A percentile compares a stretch with the other conserved stretches of the same genome.
These are phyloP conservation scores for Sindora glabra DNA, from an alignment of 306 rosid genomes.

Conservation along the genomic window DNA sequence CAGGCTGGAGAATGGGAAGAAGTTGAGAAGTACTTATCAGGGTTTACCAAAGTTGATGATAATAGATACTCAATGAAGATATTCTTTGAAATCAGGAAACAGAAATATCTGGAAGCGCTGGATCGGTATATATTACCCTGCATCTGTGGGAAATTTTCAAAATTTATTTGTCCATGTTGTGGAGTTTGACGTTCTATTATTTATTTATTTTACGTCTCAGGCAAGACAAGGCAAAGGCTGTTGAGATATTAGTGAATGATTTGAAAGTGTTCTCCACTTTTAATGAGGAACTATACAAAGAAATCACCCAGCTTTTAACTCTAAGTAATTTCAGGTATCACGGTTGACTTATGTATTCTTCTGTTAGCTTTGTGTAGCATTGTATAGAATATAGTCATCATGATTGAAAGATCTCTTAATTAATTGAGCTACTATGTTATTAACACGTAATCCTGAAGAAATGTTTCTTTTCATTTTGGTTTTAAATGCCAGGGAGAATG, in stretches of 20 bases:
- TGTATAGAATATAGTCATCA: no score
- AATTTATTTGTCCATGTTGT: neutral
- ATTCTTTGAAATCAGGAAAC: conserved; percentile 86
- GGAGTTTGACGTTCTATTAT: conserved; percentile 8
- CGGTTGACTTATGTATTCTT: neutral
- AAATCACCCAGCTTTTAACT: conserved; percentile 77
- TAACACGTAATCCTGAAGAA: neutral
- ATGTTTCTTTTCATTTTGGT: neutral
- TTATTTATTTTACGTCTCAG: conserved; percentile 25
- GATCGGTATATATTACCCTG: conserved; percentile 52
- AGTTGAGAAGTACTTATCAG: conserved; percentile 76
- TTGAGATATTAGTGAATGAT: conserved; percentile 72
- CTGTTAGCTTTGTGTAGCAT: neutral
- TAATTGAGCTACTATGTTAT: neutral
- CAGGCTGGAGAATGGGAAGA: conserved; percentile 92
- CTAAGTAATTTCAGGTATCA: conserved; percentile 84
- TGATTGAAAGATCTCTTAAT: neutral
- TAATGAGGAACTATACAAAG: conserved; percentile 77
- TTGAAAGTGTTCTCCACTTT: conserved; percentile 70
- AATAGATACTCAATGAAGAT: conserved; percentile 88
- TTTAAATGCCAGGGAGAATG: conserved; percentile 63
- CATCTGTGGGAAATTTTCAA: conserved; percentile 1
- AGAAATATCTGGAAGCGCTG: conserved; percentile 89
- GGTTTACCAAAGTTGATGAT: conserved; percentile 82
- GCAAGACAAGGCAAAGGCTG: conserved; percentile 66